Conservation (phyloP, 768 basidiomycete species). For the Mycena venus region DNA sequence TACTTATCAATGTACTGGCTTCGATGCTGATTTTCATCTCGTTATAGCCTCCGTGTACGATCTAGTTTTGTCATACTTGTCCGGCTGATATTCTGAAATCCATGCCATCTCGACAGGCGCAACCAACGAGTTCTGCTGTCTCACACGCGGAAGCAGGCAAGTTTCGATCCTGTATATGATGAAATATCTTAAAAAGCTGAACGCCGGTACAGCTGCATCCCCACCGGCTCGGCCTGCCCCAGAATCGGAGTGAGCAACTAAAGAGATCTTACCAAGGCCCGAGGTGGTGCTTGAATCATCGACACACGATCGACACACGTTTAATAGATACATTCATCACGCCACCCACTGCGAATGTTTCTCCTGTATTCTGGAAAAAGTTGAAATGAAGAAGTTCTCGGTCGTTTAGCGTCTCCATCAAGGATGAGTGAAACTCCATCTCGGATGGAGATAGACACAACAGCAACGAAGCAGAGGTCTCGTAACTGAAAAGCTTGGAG, state of each 20-base stretch:
- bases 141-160: background rate
- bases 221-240: background rate
- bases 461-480: no score
- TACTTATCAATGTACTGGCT: background rate
- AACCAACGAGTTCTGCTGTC: background rate
- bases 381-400: no score
- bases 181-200: background rate
- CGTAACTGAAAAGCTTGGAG: no score
- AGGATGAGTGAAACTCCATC: no score
- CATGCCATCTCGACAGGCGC: background rate
- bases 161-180: background rate
- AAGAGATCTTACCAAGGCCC: no score
- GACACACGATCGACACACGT: no score
- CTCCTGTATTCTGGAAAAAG: no score
- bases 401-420: no score
- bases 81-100: background rate
- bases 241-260: background rate
- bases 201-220: background rate
- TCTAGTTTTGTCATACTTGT: background rate
- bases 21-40: background rate
- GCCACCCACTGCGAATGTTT: no score
- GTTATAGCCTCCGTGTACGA: background rate
- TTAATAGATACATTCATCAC: no score
- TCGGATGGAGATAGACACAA: no score
- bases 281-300: no score